phyloP scores from a whole-genome alignment of 202 grass and related monocot genomes.

The Eragrostis tef region DNA sequence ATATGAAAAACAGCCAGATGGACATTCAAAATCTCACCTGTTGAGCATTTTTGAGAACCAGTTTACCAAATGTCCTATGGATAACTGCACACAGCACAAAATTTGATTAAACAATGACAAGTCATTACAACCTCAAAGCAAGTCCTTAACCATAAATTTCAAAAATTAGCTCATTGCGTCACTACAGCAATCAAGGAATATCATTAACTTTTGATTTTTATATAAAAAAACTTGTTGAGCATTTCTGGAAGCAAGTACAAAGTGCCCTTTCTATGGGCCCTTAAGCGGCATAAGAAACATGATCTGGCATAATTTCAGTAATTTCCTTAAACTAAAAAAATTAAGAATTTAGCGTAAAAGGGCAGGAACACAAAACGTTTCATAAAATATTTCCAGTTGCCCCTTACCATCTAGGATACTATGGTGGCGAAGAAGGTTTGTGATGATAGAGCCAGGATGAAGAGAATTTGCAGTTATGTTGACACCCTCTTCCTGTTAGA shows the following conservation, averaged over 20 bases:
- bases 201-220: background rate
- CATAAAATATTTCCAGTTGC: background rate
- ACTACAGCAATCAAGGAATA: background rate
- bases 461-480: constrained; percentile 95
- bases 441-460: constrained; percentile 89
- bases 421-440: constrained; percentile 94
- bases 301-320: background rate
- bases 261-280: background rate
- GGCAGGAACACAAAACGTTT: background rate
- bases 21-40: constrained; percentile 58
- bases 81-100: constrained; percentile 60
- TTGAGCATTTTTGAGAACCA: constrained; percentile 87
- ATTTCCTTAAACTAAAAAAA: background rate
- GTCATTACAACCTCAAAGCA: background rate
- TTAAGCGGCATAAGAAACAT: constrained; percentile 1
- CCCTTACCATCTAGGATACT: constrained; percentile 81
- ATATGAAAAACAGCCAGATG: background rate
- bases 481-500: constrained; percentile 72
- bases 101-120: constrained; percentile 17
- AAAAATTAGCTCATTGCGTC: background rate
- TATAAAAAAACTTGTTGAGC: background rate
- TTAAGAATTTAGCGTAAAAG: background rate
- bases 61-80: constrained; percentile 66
- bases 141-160: background rate
- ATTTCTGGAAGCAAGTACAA: background rate